Conservation (phyloP, 108 stramenopile genomes). For the Cylindrotheca closterium region DNA sequence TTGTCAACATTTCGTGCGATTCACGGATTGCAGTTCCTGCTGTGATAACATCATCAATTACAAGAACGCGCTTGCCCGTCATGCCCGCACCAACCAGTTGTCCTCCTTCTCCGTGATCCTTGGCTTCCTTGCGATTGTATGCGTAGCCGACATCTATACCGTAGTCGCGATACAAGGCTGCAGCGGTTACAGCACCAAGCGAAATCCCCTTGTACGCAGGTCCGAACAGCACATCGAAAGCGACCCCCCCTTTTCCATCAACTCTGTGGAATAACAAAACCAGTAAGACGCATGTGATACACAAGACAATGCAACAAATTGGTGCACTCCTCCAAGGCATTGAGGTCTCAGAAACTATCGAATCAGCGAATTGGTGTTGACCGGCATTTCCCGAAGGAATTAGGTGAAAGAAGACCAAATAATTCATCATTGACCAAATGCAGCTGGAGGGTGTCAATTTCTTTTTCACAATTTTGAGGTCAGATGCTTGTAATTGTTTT, state of each 20-base stretch:
- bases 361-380: slow-evolving; percentile 81
- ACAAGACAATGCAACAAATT: neutral
- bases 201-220: slow-evolving; percentile 99
- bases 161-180: slow-evolving; percentile 81
- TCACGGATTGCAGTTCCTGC: slow-evolving; percentile 98
- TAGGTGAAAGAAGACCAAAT: slow-evolving; percentile 83
- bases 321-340: neutral
- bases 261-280: slow-evolving; percentile 35
- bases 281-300: neutral
- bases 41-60: slow-evolving; percentile 99
- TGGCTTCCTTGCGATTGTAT: slow-evolving; percentile 98
- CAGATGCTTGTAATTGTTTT: slow-evolving; percentile 55
- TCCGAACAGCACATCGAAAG: slow-evolving; percentile 96
- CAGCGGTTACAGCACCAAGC: slow-evolving; percentile 91
- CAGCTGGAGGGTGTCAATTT: neutral
- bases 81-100: slow-evolving; percentile 91
- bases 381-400: slow-evolving; percentile 71
- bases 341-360: slow-evolving; percentile 58
- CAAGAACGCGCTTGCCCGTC: slow-evolving; percentile 85
- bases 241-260: slow-evolving; percentile 54
- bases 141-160: slow-evolving; percentile 89
- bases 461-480: slow-evolving; percentile 23
- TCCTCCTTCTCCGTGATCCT: slow-evolving; percentile 99
- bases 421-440: slow-evolving; percentile 46
- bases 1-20: slow-evolving; percentile 76